Conservation (phyloP, 164 flowering plant genomes). For the Macadamia tetraphylla region DNA sequence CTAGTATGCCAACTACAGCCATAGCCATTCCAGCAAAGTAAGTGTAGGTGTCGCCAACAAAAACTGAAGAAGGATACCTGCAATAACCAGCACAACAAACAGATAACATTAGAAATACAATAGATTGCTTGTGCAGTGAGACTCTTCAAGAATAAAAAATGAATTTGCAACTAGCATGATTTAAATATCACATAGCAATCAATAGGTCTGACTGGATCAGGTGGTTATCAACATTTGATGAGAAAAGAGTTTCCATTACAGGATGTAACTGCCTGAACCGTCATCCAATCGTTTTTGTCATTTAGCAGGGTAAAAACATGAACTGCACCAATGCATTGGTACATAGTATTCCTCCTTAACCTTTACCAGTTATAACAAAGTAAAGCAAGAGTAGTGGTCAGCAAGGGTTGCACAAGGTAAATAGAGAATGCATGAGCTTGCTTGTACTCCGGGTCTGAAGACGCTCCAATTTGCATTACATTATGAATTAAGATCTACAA, state of each 20-base stretch:
- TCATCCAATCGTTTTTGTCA: neutral
- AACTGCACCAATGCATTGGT: neutral
- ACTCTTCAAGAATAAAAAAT: neutral
- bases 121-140: neutral
- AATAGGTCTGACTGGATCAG: neutral
- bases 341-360: neutral
- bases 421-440: slow-evolving; percentile 98
- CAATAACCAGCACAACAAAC: slow-evolving; percentile 10
- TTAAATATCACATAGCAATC: too few relatives aligned
- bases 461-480: slow-evolving; percentile 94
- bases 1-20: slow-evolving; percentile 94
- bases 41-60: slow-evolving; percentile 97
- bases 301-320: neutral
- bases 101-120: neutral
- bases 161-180: neutral
- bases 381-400: slow-evolving; percentile 82
- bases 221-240: neutral
- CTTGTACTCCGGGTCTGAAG: slow-evolving; percentile 66
- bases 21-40: slow-evolving; percentile 98
- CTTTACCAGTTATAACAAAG: slow-evolving; percentile 85
- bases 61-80: slow-evolving; percentile 98
- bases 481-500: slow-evolving; percentile 88
- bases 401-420: slow-evolving; percentile 81
- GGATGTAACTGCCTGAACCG: neutral
- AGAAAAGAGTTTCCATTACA: neutral